Evolutionary conservation across 805 yeast genomes (phyloP).

Genomic region (Blastobotrys attinorum): DNA sequence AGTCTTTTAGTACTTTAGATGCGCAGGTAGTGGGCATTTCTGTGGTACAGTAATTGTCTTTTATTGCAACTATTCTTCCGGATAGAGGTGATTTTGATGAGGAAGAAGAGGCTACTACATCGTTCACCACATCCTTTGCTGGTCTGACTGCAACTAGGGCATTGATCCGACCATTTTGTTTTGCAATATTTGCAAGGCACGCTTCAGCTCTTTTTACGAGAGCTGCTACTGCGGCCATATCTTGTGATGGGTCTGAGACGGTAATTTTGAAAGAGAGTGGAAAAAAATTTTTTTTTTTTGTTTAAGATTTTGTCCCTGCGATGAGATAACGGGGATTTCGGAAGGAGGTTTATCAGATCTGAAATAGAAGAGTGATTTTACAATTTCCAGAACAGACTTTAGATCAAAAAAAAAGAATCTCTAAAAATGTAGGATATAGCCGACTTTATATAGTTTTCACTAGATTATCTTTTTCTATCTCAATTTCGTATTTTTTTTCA

Average conservation of each 20-base stretch:
- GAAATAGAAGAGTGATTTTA: too few species aligned
- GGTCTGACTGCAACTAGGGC: constrained; percentile 24
- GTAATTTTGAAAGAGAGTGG: constrained; percentile 1
- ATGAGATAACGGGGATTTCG: too few species aligned
- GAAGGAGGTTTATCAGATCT: too few species aligned
- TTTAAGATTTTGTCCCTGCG: too few species aligned
- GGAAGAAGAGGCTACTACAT: constrained; percentile 1
- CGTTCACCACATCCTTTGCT: constrained; percentile 10
- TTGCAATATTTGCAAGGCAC: constrained; percentile 22
- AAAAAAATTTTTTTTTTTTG: too few species aligned
- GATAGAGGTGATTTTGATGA: constrained; percentile 10
- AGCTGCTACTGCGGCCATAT: background rate
- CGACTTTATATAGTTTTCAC: too few species aligned
- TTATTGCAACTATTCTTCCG: constrained; percentile 43
- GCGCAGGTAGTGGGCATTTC: constrained; percentile 71
- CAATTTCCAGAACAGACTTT: too few species aligned
- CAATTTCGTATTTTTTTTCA: too few species aligned
- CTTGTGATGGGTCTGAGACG: background rate
- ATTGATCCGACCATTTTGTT: constrained; percentile 21
- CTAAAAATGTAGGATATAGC: too few species aligned
- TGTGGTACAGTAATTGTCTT: constrained; percentile 73
- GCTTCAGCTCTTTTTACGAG: constrained; percentile 11
- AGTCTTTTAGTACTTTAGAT: constrained; percentile 52
- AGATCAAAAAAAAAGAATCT: too few species aligned
- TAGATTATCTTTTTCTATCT: too few species aligned